Base-by-base conservation (phyloP, 768 basidiomycete genomes). In the Mycena leptocephala region DNA sequence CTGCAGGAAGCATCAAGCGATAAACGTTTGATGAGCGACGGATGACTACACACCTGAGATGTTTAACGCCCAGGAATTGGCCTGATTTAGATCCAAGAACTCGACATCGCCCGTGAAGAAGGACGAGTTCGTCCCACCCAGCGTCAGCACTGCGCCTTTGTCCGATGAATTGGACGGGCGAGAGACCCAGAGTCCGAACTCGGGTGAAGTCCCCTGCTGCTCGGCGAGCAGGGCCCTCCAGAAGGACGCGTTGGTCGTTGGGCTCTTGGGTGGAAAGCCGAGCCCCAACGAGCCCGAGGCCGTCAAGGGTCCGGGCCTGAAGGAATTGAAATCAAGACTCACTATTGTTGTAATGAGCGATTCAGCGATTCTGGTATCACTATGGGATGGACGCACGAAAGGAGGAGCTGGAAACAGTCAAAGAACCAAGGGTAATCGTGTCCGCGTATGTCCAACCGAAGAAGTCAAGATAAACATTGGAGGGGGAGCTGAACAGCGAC, bases 21-120 rank as follows among this genome's bases (percentile, higher is more conserved):
- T n/a, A 39, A 62, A 35, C 35, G 59, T 62, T 62, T 24, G n/a
- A 39, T 62, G 33, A 62, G 59, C 59, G 59, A 62, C 59, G 59
- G 59, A 56, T 37, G 59, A 61, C 59, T 61, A 62, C 59, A 62
- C 59, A 62, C 59, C 59, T 62, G 59, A 62, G 59, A 62, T 62
- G 37, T 62, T 62, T 24, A 62, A 62, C 59, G 59, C 59, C 59
- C 59, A 62, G 59, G 59, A 62, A 62, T 62, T 62, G 59, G 59
- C 35, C 59, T 62, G 33, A 62, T 39, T 62, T 62, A 62, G 35
- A 62, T 62, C 59, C 59, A 62, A 39, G 59, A 62, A 62, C 59
- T 62, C 59, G 59, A 62, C 24, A 39, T 62, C 59, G 59, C 59
- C 59, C 59, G 59, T 62, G 37, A 62, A 62, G 33, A 62, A 62